Evolutionary conservation across 805 yeast genomes (phyloP).

Genomic region (Metschnikowia borealis): DNA sequence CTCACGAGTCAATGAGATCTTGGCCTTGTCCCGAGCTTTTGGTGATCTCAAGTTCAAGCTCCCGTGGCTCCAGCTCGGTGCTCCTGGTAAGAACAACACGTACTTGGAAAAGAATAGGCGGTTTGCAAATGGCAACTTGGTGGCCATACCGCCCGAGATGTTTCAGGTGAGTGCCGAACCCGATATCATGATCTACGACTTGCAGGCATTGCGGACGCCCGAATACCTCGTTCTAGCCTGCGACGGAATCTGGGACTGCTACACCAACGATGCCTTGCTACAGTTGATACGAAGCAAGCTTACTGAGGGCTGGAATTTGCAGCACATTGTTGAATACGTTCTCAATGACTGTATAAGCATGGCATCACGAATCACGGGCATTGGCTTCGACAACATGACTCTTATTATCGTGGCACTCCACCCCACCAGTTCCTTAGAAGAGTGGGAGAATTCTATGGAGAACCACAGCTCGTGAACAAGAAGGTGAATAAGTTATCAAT

Average conservation of each 20-base stretch:
- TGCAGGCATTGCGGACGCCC: constrained; percentile 21
- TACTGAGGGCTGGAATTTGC: constrained; percentile 52
- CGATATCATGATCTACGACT: constrained; percentile 37
- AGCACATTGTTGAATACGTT: constrained; percentile 54
- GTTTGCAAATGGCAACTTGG: constrained; percentile 24
- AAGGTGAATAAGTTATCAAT: neutral
- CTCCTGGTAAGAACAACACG: constrained; percentile 26
- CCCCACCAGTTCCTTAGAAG: constrained; percentile 40
- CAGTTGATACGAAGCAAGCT: constrained; percentile 54
- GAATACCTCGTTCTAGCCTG: constrained; percentile 43
- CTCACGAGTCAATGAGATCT: constrained; percentile 40
- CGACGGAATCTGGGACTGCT: constrained; percentile 48
- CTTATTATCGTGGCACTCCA: constrained; percentile 64
- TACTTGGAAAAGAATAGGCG: constrained; percentile 24
- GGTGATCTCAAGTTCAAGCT: constrained; percentile 43
- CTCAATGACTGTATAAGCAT: constrained; percentile 63
- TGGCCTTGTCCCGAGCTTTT: constrained; percentile 43
- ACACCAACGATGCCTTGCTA: constrained; percentile 52
- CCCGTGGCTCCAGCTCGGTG: constrained; percentile 27
- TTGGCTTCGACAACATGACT: constrained; percentile 83
- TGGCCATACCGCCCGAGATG: constrained; percentile 40
- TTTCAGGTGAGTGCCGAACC: constrained; percentile 44
- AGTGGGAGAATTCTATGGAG: constrained; percentile 59
- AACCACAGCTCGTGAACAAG: neutral
- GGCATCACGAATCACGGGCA: constrained; percentile 72